Percentiles rank a stretch among this genome's conserved stretches.
Conservation (phyloP, 768 basidiomycete species). For the Trametopsis cervina region DNA sequence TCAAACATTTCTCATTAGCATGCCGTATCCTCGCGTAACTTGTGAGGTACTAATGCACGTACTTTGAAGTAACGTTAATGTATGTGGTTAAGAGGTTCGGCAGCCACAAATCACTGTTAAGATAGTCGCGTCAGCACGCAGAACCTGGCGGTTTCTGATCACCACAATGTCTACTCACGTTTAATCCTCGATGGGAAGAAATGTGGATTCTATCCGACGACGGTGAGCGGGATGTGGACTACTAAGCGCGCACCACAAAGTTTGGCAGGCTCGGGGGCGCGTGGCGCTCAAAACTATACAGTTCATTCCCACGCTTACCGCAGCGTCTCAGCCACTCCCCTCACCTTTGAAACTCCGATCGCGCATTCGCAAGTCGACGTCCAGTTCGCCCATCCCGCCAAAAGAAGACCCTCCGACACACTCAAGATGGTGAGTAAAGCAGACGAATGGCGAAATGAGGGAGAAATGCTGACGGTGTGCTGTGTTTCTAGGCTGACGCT, state of each 20-base stretch:
- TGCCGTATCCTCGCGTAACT: not conserved
- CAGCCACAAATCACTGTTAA: constrained; percentile 90
- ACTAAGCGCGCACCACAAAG: constrained; percentile 9
- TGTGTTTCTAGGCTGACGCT: constrained; percentile 63
- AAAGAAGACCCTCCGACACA: constrained; percentile 17
- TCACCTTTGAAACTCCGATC: constrained; percentile 16
- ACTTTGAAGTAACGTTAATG: constrained; percentile 41
- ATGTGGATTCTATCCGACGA: constrained; percentile 86
- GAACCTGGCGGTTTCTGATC: too few species aligned
- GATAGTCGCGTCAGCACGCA: not conserved
- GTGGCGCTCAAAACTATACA: constrained; percentile 44
- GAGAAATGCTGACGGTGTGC: constrained; percentile 16
- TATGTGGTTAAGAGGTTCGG: constrained; percentile 36
- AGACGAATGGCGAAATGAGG: constrained; percentile 3
- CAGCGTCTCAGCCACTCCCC: constrained; percentile 31
- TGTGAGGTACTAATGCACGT: constrained; percentile 15
- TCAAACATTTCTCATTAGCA: too few species aligned
- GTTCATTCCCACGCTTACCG: constrained; percentile 38
- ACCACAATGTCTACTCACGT: constrained; percentile 42
- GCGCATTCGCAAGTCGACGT: constrained; percentile 8
- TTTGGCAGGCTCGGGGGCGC: constrained; percentile 7
- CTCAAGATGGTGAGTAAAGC: constrained; percentile 24
- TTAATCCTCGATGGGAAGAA: constrained; percentile 92
- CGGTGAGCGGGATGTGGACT: constrained; percentile 23
- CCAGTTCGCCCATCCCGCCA: constrained; percentile 5